Base-by-base conservation (phyloP, 2,329 filamentous ascomycete genomes). In the Sordariomycetes sp. region DNA sequence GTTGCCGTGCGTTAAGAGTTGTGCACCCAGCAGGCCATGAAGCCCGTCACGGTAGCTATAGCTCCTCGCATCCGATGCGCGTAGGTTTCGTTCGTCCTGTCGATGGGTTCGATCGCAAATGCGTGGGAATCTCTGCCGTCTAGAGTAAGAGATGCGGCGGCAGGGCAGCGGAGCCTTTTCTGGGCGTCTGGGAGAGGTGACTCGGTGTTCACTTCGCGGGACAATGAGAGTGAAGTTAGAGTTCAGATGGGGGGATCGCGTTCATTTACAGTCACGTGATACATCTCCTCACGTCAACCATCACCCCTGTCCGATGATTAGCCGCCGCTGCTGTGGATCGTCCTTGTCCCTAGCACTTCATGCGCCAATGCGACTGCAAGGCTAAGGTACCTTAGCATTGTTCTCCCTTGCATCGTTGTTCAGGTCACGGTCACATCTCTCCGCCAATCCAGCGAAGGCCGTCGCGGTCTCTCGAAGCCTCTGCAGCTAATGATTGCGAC, bases 31-130 rank as follows among this genome's bases (percentile, higher is more conserved):
- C 56, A 64, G 63, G 62, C 68, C 60, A 57, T 53, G 55, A 58
- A 62, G 68, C 69, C 67, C 61, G 61, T 61, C 57, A 61, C 57
- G 53, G 56, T 53, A 46, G 49, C 55, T 51, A 56, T 52, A 53
- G 53, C 51, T 52, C 55, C 57, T 59, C 63, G 59, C 66, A 70
- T 70, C 55, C 63, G 63, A 59, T 50, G 51, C 51, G 27, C 34
- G 21, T 24, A 12, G 29, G 29, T 18, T 23, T 23, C 26, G 17
- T 31, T 15, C 8, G 10, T 9, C 28, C 25, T 12, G 12, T n/a
- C 25, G 6, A 15, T 15, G 20, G 16, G 5, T 12, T 32, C 17
- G 30, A 20, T 6, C 30, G 17, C 30, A 12, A 20, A n/a, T n/a
- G 16, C n/a, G 3, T 21, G 12, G 19, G 8, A 21, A 20, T n/a